These are phyloP conservation scores for Candida pseudoviswanathii DNA, from an alignment of 1,139 yeast species.

Conservation along the genomic window DNA sequence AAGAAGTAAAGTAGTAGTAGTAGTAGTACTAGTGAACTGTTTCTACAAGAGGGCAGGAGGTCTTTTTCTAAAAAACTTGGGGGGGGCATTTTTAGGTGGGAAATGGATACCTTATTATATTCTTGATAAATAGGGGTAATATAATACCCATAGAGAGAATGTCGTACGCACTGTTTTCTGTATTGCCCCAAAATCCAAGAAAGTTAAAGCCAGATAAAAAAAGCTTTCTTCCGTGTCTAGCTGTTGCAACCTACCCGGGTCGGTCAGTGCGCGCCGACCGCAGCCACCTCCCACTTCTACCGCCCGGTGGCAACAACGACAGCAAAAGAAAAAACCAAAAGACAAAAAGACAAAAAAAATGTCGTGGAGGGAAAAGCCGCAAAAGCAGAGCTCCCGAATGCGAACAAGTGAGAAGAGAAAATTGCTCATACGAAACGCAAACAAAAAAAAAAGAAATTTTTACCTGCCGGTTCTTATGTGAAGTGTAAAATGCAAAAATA, in stretches of 20 bases:
- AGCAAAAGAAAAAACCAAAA: neutral
- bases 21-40: neutral
- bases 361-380: neutral
- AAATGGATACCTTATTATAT: constrained; percentile 1
- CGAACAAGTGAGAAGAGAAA: neutral
- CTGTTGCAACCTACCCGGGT: neutral
- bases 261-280: neutral
- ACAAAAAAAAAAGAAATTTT: neutral
- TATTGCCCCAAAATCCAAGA: neutral
- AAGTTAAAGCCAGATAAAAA: neutral
- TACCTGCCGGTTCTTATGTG: neutral
- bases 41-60: neutral
- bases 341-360: neutral
- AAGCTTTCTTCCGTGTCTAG: neutral
- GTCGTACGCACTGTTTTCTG: neutral
- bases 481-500: neutral
- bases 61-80: neutral
- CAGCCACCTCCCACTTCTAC: neutral
- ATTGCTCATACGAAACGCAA: constrained; percentile 1
- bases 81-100: neutral
- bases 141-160: neutral
- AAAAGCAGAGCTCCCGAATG: neutral
- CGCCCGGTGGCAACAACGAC: neutral
- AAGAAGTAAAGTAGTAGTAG: neutral
- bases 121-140: constrained; percentile 2